Base-by-base conservation (phyloP, 2,329 filamentous ascomycete species). In the Calonectria ilicicola region DNA sequence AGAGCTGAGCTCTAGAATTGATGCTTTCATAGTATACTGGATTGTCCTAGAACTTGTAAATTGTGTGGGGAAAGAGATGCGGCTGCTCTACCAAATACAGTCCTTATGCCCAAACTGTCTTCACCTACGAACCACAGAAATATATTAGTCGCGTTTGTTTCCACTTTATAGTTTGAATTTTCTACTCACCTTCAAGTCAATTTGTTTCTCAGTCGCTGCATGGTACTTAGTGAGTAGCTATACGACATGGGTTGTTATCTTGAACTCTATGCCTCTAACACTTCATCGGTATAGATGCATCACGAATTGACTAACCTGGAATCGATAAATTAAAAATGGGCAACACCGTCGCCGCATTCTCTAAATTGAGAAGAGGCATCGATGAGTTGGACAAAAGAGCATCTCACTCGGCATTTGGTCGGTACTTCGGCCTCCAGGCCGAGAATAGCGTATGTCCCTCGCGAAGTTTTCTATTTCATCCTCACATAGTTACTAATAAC, bases 401-500 rank as follows among this genome's bases (percentile, higher is more conserved):
- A 14, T 65, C 72, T n/a, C 63, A 66, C 5, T 70, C 67, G 3
- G 58, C 53, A 14, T 65, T 78, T 51, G 77, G 77, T 5, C 67
- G 66, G 0, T 69, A 62, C n/a, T 78, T 75, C 51, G 71, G 70
- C 19, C 65, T 78, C 35, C 69, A 75, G 35, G 74, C 69, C 15
- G 77, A 74, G 47, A 64, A 71, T 62, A 71, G 75, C 42, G 72
- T 71, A 51, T 46, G 74, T 62, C 65, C 26, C 60, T 67, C 56
- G 47, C 38, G 7, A 3, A 15, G 27, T 15, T 17, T 53, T 9
- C 0, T 2, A 15, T 2, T 23, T n/a, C 21, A 32, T 32, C 12
- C 26, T 14, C 10, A 46, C 4, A n/a, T 21, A 4, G n/a, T 19
- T 12, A 12, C 7, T 15, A 72, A 29, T 6, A 6, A 14, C 12